A percentile compares a stretch with the other conserved stretches of the same genome.
These are phyloP conservation scores for Candida saitoana DNA, from an alignment of 805 yeast species.

Conservation along the genomic window DNA sequence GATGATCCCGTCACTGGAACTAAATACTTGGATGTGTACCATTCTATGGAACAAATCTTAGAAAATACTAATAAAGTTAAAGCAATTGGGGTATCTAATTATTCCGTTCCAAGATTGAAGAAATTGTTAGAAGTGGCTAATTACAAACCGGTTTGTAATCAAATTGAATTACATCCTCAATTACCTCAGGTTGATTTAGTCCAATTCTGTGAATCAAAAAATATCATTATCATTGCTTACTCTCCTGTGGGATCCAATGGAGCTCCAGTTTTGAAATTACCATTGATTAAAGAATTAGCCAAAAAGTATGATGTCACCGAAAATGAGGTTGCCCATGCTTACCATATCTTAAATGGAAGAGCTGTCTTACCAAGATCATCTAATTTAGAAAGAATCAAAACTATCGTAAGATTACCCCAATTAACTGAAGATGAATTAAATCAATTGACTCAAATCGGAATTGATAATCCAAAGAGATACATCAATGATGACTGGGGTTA, in stretches of 20 bases:
- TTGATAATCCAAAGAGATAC: conserved; percentile 27
- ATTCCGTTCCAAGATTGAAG: conserved; percentile 24
- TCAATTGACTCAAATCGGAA: conserved; percentile 34
- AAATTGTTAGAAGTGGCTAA: conserved; percentile 21
- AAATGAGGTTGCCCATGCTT: conserved; percentile 58
- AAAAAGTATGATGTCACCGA: conserved; percentile 49
- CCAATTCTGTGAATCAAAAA: conserved; percentile 31
- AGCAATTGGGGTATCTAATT: conserved; percentile 36
- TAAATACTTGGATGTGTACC: conserved; percentile 27
- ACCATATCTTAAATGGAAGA: conserved; percentile 58
- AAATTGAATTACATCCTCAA: conserved; percentile 34
- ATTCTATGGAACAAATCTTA: conserved; percentile 25
- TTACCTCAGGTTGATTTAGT: conserved; percentile 39
- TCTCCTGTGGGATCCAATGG: conserved; percentile 64
- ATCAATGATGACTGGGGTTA: conserved; percentile 33
- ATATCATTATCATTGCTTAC: conserved; percentile 48
- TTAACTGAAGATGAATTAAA: conserved; percentile 35
- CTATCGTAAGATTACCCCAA: conserved; percentile 30
- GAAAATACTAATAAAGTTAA: conserved; percentile 26
- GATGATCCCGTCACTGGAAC: conserved; percentile 33
- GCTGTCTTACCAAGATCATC: conserved; percentile 67
- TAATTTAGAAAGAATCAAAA: conserved; percentile 57
- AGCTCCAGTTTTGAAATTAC: conserved; percentile 57
- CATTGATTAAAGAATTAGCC: conserved; percentile 50
- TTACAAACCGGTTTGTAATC: conserved; percentile 29